Evolutionary conservation across 2,329 filamentous ascomycete species (phyloP).

Genomic region (Pseudogymnoascus verrucosus): DNA sequence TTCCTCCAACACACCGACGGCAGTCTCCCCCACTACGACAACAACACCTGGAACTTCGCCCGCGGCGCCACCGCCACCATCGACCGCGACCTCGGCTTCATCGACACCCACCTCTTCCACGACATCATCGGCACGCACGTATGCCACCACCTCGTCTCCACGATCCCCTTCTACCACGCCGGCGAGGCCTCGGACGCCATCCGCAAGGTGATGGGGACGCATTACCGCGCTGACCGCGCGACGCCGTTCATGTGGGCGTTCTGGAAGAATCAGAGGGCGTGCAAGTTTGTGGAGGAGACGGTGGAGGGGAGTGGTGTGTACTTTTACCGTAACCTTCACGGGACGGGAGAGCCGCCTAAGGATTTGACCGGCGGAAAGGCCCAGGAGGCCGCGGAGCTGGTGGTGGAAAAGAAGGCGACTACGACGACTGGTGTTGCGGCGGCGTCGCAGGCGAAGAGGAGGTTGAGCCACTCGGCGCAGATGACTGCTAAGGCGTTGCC

Average conservation of each 20-base stretch:
- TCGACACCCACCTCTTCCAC: slow-evolving; percentile 55
- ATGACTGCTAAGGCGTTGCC: slow-evolving; percentile 6
- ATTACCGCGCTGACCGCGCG: slow-evolving; percentile 38
- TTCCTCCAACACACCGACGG: slow-evolving; percentile 64
- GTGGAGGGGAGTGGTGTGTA: slow-evolving; percentile 27
- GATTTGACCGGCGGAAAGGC: slow-evolving; percentile 2
- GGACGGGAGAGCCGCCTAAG: not conserved
- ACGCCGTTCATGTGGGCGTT: slow-evolving; percentile 24
- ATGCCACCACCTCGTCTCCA: slow-evolving; percentile 52
- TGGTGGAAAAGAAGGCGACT: not conserved
- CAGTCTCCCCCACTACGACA: slow-evolving; percentile 50
- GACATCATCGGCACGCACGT: slow-evolving; percentile 56
- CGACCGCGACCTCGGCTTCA: slow-evolving; percentile 55
- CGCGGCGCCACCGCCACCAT: slow-evolving; percentile 53
- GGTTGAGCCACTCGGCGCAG: not conserved
- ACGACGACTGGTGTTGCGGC: not conserved
- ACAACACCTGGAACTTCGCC: slow-evolving; percentile 50
- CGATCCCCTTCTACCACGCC: slow-evolving; percentile 52
- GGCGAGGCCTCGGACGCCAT: slow-evolving; percentile 48
- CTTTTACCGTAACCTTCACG: slow-evolving; percentile 24
- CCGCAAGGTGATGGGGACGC: slow-evolving; percentile 42
- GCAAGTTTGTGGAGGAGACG: slow-evolving; percentile 25
- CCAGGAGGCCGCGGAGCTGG: not conserved
- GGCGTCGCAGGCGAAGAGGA: slow-evolving; percentile 2
- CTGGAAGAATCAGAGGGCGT: slow-evolving; percentile 23